Evolutionary conservation across 805 yeast species (phyloP).

Genomic region (Novakomyces olei): DNA sequence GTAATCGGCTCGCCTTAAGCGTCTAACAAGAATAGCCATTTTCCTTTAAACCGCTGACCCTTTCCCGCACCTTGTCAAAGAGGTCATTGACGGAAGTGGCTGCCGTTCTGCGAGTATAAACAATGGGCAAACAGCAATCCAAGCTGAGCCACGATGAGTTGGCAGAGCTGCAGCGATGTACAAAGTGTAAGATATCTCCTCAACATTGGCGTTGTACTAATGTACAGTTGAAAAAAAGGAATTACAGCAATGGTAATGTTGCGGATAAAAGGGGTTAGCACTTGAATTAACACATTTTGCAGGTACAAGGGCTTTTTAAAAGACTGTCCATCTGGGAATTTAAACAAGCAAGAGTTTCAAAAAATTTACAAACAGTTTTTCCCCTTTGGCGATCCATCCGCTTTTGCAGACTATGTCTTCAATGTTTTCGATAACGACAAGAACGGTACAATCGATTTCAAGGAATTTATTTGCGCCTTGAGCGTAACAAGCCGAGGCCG

Average conservation of each 20-base stretch:
- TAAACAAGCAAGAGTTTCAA: slow-evolving; percentile 68
- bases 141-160: slow-evolving; percentile 81
- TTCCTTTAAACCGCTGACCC: too few relatives aligned
- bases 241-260: slow-evolving; percentile 77
- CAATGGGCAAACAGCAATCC: slow-evolving; percentile 92
- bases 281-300: not conserved
- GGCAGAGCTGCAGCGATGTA: slow-evolving; percentile 55
- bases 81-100: too few relatives aligned
- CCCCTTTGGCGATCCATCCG: slow-evolving; percentile 94
- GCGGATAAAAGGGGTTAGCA: not conserved
- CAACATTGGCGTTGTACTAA: not conserved
- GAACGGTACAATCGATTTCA: slow-evolving; percentile 67
- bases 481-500: slow-evolving; percentile 28
- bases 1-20: too few relatives aligned
- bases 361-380: slow-evolving; percentile 89
- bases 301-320: slow-evolving; percentile 36
- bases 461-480: slow-evolving; percentile 73
- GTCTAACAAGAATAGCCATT: too few relatives aligned
- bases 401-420: slow-evolving; percentile 72
- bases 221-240: slow-evolving; percentile 59
- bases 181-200: slow-evolving; percentile 29
- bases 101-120: too few relatives aligned
- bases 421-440: slow-evolving; percentile 69
- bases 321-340: slow-evolving; percentile 81
- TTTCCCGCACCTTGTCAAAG: too few relatives aligned